phyloP scores from a whole-genome alignment of 148 eudicot species.

The Chenopodium suecicum region DNA sequence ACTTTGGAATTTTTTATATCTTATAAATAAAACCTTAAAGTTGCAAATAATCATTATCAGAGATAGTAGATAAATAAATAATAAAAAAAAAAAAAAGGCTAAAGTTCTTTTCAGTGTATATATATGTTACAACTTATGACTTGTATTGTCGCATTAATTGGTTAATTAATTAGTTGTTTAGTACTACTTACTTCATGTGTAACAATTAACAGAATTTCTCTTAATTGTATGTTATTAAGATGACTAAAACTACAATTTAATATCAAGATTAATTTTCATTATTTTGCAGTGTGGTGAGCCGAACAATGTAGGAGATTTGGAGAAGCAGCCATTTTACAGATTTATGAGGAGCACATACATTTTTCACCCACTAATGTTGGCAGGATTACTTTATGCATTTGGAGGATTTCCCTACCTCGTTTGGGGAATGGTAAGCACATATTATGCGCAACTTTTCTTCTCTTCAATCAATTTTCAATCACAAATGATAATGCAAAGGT shows the following conservation, averaged over 20 bases:
- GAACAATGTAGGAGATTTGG: slow-evolving; percentile 72
- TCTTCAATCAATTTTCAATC: no score
- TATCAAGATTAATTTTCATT: background rate
- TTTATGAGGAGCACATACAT: slow-evolving; percentile 55
- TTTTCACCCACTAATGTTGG: slow-evolving; percentile 61
- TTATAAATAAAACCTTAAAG: no score
- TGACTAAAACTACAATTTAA: background rate
- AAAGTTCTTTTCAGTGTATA: no score
- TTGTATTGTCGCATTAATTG: no score
- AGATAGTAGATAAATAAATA: no score
- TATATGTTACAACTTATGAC: no score
- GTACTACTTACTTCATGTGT: no score
- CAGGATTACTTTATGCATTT: slow-evolving; percentile 44
- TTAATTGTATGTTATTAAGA: no score
- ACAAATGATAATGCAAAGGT: no score
- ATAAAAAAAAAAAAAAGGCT: background rate
- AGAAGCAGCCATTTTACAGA: slow-evolving; percentile 68
- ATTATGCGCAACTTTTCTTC: background rate
- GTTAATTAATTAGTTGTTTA: background rate
- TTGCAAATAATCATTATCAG: no score
- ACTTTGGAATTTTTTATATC: no score
- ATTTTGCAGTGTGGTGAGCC: slow-evolving; percentile 62
- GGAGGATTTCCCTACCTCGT: slow-evolving; percentile 81
- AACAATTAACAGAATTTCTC: no score
- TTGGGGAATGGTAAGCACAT: slow-evolving; percentile 78